Evolutionary conservation across 331 rosid species (phyloP).

Genomic region (Phaseolus coccineus): DNA sequence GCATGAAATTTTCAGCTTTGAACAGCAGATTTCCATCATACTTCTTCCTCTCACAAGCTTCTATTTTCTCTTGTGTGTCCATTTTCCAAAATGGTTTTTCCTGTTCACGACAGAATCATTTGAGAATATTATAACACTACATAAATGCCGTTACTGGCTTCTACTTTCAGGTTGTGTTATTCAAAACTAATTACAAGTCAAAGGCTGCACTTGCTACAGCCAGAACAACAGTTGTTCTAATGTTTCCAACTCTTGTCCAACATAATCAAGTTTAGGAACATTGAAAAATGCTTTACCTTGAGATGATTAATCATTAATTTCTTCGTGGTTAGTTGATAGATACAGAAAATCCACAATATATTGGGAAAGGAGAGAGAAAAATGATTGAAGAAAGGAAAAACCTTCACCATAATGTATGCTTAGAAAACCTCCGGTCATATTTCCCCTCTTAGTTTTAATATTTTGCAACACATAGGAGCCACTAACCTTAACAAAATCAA

Average conservation of each 20-base stretch:
- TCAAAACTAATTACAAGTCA: not conserved
- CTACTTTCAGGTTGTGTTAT: not conserved
- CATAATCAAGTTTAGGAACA: not conserved
- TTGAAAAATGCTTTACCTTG: not conserved
- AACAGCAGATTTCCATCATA: conserved; percentile 65
- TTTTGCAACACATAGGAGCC: not conserved
- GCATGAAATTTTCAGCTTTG: conserved; percentile 58
- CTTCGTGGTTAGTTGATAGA: not conserved
- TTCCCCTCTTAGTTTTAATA: not conserved
- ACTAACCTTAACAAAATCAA: conserved; percentile 68
- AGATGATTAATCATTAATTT: not conserved
- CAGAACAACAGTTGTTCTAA: not conserved
- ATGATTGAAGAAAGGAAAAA: not conserved
- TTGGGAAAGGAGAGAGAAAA: not conserved
- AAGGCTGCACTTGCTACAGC: too few species aligned
- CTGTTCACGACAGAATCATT: conserved; percentile 42
- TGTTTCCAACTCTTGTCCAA: not conserved
- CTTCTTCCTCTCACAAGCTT: conserved; percentile 70
- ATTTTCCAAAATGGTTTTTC: conserved; percentile 79
- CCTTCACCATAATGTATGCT: not conserved
- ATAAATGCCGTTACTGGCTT: not conserved
- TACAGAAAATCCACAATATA: not conserved
- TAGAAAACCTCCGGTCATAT: not conserved
- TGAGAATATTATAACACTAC: not conserved
- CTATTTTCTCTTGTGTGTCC: conserved; percentile 66